Conservation (phyloP, 345 rosid genomes). For the Camelina sativa region DNA sequence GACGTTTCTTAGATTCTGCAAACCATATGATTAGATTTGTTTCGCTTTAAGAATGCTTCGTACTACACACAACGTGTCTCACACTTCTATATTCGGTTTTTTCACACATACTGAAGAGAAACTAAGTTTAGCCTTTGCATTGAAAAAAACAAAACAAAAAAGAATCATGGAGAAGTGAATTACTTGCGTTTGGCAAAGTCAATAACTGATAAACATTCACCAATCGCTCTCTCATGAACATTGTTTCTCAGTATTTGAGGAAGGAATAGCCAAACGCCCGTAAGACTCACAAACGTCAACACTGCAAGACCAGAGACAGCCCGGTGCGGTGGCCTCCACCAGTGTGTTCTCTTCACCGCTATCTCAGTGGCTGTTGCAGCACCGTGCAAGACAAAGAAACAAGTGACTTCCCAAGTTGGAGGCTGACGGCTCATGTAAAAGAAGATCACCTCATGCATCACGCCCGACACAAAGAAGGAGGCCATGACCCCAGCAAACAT, state of each 20-base stretch:
- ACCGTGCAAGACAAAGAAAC: constrained; percentile 68
- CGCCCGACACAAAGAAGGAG: constrained; percentile 63
- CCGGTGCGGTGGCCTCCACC: constrained; percentile 43
- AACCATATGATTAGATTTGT: neutral
- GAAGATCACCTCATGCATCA: constrained; percentile 71
- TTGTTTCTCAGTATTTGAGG: constrained; percentile 57
- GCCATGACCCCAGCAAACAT: constrained; percentile 46
- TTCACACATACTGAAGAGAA: constrained; percentile 10
- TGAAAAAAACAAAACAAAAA: neutral
- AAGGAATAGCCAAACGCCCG: constrained; percentile 58
- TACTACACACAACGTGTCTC: constrained; percentile 1
- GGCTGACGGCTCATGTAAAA: constrained; percentile 48
- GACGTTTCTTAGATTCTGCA: too few relatives aligned
- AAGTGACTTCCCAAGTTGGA: constrained; percentile 84
- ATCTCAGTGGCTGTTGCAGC: constrained; percentile 55
- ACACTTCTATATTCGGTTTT: constrained; percentile 4
- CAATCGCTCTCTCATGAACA: constrained; percentile 46
- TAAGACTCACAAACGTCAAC: constrained; percentile 50
- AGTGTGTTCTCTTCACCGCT: constrained; percentile 45
- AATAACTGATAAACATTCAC: constrained; percentile 43
- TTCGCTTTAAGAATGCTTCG: neutral
- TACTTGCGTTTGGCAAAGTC: constrained; percentile 35
- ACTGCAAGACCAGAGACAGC: constrained; percentile 48
- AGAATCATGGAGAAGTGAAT: neutral
- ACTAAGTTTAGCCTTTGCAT: neutral